Conservation (phyloP, 805 yeast genomes). For the Kuraishia ogatae region DNA sequence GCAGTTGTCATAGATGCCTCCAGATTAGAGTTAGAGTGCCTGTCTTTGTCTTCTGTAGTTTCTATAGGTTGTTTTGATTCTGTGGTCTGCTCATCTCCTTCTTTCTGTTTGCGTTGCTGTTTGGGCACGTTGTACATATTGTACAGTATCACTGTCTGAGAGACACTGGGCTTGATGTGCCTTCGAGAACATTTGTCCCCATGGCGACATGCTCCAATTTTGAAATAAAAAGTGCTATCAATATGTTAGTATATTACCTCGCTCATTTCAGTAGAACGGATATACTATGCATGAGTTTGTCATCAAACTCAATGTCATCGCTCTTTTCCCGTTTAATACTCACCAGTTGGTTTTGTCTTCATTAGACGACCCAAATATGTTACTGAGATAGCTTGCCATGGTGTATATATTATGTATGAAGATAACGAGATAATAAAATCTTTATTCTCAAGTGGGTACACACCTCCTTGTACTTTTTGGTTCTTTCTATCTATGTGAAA, state of each 20-base stretch:
- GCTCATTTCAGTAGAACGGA: too few relatives aligned
- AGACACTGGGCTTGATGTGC: conserved; percentile 57
- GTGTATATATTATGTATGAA: neutral
- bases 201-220: conserved; percentile 90
- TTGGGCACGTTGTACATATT: conserved; percentile 60
- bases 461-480: too few relatives aligned
- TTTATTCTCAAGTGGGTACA: too few relatives aligned
- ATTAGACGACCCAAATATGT: conserved; percentile 1
- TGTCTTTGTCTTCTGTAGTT: neutral
- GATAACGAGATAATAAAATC: too few relatives aligned
- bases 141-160: conserved; percentile 56
- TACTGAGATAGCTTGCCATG: neutral
- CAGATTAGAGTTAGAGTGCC: too few relatives aligned
- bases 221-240: conserved; percentile 45
- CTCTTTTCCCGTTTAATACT: too few relatives aligned
- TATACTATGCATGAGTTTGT: too few relatives aligned
- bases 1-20: too few relatives aligned
- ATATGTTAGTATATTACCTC: conserved; percentile 2
- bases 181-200: conserved; percentile 79
- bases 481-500: too few relatives aligned
- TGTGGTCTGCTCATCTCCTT: neutral
- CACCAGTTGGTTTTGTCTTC: conserved; percentile 3
- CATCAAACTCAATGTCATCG: too few relatives aligned
- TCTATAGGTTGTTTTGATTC: neutral
- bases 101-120: conserved; percentile 1